These are phyloP conservation scores for Apiospora phragmitis DNA, from an alignment of 2,329 filamentous ascomycete species.

Conservation along the genomic window DNA sequence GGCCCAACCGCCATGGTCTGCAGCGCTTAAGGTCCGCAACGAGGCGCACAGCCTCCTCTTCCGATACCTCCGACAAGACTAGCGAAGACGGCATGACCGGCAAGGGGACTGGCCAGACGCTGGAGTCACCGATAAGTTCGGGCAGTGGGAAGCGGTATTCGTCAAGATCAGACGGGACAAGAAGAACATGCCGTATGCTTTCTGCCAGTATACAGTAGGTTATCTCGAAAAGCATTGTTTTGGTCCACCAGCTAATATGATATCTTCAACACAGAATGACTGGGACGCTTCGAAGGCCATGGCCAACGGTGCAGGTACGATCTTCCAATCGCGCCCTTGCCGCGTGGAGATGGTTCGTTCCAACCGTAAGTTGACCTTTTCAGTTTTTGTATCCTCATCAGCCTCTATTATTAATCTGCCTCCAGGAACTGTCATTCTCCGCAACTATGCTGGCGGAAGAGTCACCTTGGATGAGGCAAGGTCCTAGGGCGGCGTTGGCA, in stretches of 20 bases:
- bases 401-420: conserved; percentile 22
- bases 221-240: not conserved
- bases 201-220: conserved; percentile 63
- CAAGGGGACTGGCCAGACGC: too few species aligned
- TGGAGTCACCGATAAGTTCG: conserved; percentile 42
- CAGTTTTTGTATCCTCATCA: not conserved
- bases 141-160: conserved; percentile 55
- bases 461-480: conserved; percentile 40
- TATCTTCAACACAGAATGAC: conserved; percentile 40
- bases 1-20: too few species aligned
- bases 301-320: conserved; percentile 43
- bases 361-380: conserved; percentile 46
- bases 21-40: too few species aligned
- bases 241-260: conserved; percentile 23
- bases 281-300: conserved; percentile 53
- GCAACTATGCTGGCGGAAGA: conserved; percentile 35
- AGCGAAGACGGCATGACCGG: too few species aligned
- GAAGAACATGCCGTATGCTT: conserved; percentile 62
- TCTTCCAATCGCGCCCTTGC: conserved; percentile 57
- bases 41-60: too few species aligned
- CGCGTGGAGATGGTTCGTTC: conserved; percentile 62
- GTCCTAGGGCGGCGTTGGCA: too few species aligned
- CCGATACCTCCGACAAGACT: too few species aligned
- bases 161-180: conserved; percentile 64
- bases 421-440: conserved; percentile 52